phyloP scores from a whole-genome alignment of 306 rosid genomes.

The Cotoneaster glaucophyllus region DNA sequence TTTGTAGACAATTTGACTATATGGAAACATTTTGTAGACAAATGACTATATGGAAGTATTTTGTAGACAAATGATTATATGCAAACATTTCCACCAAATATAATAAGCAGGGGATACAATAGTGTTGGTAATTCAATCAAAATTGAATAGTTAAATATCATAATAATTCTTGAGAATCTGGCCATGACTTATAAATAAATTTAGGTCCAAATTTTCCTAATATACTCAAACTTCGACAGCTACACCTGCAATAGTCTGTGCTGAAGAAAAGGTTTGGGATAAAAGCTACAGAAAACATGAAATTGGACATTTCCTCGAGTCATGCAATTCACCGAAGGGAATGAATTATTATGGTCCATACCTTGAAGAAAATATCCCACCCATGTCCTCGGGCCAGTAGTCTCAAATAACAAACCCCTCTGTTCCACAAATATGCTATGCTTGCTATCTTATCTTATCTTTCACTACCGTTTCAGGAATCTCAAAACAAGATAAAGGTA shows the following conservation, averaged over 20 bases:
- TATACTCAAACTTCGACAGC: background rate
- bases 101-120: background rate
- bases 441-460: conserved; percentile 38
- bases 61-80: background rate
- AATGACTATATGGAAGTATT: too few relatives aligned
- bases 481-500: conserved; percentile 45
- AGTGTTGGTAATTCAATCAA: background rate
- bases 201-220: background rate
- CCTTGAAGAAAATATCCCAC: conserved; percentile 72
- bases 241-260: background rate
- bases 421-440: conserved; percentile 56
- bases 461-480: conserved; percentile 35
- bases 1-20: too few relatives aligned
- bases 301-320: background rate
- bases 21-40: too few relatives aligned
- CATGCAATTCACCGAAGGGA: background rate
- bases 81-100: background rate
- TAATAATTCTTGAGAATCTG: background rate
- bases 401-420: conserved; percentile 31
- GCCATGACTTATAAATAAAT: background rate
- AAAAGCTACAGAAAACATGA: background rate
- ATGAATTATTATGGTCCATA: conserved; percentile 17
- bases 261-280: background rate
- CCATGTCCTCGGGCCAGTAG: conserved; percentile 58
- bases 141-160: background rate